Conservation (phyloP, 2,329 filamentous ascomycete genomes). For the Plenodomus tracheiphilus region DNA sequence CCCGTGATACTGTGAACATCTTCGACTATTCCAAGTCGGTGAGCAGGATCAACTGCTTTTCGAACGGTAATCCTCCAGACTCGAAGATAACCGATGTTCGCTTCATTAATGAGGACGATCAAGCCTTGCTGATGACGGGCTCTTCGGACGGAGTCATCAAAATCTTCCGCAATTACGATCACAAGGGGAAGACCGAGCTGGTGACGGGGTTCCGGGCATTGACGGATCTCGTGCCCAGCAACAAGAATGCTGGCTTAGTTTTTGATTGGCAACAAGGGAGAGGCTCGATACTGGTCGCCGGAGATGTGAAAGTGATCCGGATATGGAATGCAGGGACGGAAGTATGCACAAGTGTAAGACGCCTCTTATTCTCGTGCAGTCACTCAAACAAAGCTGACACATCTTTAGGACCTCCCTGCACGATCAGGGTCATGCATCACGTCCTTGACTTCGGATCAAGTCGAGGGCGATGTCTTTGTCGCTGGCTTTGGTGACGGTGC, state of each 20-base stretch:
- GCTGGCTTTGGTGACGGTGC: slow-evolving; percentile 96
- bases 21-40: slow-evolving; percentile 70
- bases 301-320: slow-evolving; percentile 91
- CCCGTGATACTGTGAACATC: slow-evolving; percentile 81
- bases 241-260: slow-evolving; percentile 91
- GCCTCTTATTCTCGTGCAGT: background rate
- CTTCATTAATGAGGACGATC: slow-evolving; percentile 98
- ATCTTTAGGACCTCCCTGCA: slow-evolving; percentile 77
- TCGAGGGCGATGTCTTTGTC: slow-evolving; percentile 94
- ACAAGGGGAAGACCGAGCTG: slow-evolving; percentile 73
- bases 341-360: slow-evolving; percentile 73
- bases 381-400: slow-evolving; percentile 8
- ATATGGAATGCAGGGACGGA: slow-evolving; percentile 96
- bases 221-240: slow-evolving; percentile 91
- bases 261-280: slow-evolving; percentile 99
- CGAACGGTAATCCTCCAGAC: slow-evolving; percentile 88
- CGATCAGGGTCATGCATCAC: slow-evolving; percentile 95
- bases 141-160: slow-evolving; percentile 94
- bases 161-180: slow-evolving; percentile 90
- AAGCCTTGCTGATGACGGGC: slow-evolving; percentile 90
- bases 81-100: slow-evolving; percentile 93
- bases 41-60: slow-evolving; percentile 85
- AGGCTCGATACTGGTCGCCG: slow-evolving; percentile 90
- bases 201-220: slow-evolving; percentile 90
- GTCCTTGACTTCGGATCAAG: slow-evolving; percentile 93